Evolutionary conservation across 75 land plant genomes (phyloP), one percentile per base, ranked within the genome.

Genomic region (Cupressus sempervirens): DNA sequence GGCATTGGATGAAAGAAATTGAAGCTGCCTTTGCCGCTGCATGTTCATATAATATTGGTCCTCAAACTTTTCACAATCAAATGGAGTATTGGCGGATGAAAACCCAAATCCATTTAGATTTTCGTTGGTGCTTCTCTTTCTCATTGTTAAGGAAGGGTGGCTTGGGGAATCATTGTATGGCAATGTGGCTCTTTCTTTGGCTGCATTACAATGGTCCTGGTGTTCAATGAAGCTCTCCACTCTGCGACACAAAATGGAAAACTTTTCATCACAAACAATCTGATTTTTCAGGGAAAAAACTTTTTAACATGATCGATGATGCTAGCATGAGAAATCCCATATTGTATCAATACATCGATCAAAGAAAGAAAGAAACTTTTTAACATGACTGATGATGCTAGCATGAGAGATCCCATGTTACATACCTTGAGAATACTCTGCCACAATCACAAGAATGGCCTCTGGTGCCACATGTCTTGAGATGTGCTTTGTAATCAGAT

Each of bases 151-250:
- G 8, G 94, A 86, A 18, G 86, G 65, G 46, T 83, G 89, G 26
- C 88, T 83, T 70, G 90, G 87, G 72, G 36, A 34, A 38, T 76
- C 79, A 11, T 76, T 76, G 79, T 34, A 76, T 35, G 35, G 15
- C 4, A 76, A 35, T 16, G 23, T 15, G 13, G 56, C 54, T 84
- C 34, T 81, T 9, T 76, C 81, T 20, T 86, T 88, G 26, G 89
- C 90, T 4, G 86, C 86, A 15, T 70, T 89, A 88, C 99, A 97
- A 12, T 93, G 82, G 65, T 97, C 99, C 87, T 97, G 99, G 86
- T 97, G 99, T 87, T 97, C 99, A 0, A 97, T 97, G 93, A 97
- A 97, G 87, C 98, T 96, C 92, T 97, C 99, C 7, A 97, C 99
- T 80, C 99, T 97, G 88, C 80, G 62, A 54, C 34, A 34, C 11